Evolutionary conservation across 805 yeast genomes (phyloP).

Genomic region (Suhomyces canberraensis): DNA sequence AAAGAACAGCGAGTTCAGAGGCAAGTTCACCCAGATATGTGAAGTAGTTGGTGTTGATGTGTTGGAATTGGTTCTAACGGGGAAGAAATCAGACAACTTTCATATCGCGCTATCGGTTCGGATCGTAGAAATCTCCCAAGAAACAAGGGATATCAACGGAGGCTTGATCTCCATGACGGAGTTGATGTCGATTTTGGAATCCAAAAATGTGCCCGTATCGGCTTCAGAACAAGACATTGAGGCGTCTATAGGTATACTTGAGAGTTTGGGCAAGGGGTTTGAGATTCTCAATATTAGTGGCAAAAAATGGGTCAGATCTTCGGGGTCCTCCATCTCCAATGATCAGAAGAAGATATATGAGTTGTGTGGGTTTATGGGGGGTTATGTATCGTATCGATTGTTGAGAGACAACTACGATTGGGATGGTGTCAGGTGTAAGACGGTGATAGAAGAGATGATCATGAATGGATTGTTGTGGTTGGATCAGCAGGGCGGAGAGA

Average conservation of each 20-base stretch:
- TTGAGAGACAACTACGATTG: constrained; percentile 75
- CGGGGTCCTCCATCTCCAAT: constrained; percentile 31
- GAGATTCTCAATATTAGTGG: constrained; percentile 57
- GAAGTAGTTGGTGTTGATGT: constrained; percentile 84
- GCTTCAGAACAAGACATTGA: constrained; percentile 51
- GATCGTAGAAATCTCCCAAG: constrained; percentile 71
- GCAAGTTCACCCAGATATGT: constrained; percentile 74
- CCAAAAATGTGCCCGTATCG: constrained; percentile 27
- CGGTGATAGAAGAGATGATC: constrained; percentile 75
- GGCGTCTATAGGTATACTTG: constrained; percentile 51
- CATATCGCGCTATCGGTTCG: constrained; percentile 67
- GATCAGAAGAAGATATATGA: constrained; percentile 75
- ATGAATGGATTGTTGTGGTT: constrained; percentile 83
- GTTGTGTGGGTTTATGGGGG: constrained; percentile 74
- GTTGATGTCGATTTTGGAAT: constrained; percentile 26
- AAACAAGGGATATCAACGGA: constrained; percentile 71
- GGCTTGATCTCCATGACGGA: constrained; percentile 67
- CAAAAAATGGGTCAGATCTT: constrained; percentile 47
- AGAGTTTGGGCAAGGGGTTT: constrained; percentile 67
- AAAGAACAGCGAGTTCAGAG: constrained; percentile 60
- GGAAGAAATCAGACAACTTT: constrained; percentile 45
- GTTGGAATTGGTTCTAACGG: constrained; percentile 32
- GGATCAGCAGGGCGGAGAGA: constrained; percentile 49
- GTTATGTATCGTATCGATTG: constrained; percentile 59
- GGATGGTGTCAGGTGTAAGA: constrained; percentile 58